Conservation (phyloP, 129 eudicot genomes). For the carrot (Daucus carota) region DH1_v3.0 NC_030382.2:11841501-11842000, state of each 20-base stretch:
- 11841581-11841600: no score
- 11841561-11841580: constrained; percentile 88
- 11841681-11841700: constrained; percentile 69
- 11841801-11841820: constrained; percentile 76
- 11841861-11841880: neutral
- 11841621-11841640: neutral
- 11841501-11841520: constrained; percentile 61
- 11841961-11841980: neutral
- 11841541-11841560: constrained; percentile 63
- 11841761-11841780: constrained; percentile 94
- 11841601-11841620: constrained; percentile 4
- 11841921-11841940: neutral
- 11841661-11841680: constrained; percentile 97
- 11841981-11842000: neutral
- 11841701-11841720: constrained; percentile 93
- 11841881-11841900: no score
- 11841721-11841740: constrained; percentile 92
- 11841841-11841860: neutral
- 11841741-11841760: constrained; percentile 94
- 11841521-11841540: constrained; percentile 77
- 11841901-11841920: constrained; percentile 2
- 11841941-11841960: constrained; percentile 10
- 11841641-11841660: neutral
- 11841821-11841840: neutral
- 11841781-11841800: constrained; percentile 91